Percentiles rank a stretch among this genome's conserved stretches.
Conservation (phyloP, 768 basidiomycete genomes). For the Grammothele lineata region DNA sequence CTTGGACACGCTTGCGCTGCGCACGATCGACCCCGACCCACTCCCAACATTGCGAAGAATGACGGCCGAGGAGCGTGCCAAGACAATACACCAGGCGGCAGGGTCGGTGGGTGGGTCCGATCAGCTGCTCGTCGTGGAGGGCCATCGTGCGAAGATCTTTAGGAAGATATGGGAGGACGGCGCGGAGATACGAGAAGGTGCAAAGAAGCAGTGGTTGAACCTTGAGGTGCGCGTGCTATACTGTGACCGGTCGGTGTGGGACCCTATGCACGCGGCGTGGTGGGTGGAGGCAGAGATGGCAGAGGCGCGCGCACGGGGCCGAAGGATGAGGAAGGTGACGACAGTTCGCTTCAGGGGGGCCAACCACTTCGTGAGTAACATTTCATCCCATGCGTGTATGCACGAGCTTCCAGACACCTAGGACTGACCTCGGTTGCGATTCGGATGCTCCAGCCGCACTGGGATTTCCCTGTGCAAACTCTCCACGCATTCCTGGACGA, state of each 20-base stretch:
- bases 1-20: too few species aligned
- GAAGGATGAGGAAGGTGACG: not conserved
- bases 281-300: not conserved
- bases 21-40: constrained; percentile 6
- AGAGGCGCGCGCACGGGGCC: not conserved
- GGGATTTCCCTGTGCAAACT: too few species aligned
- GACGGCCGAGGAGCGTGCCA: constrained; percentile 5
- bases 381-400: too few species aligned
- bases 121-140: not conserved
- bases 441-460: too few species aligned
- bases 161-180: constrained; percentile 11
- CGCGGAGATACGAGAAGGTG: not conserved
- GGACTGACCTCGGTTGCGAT: too few species aligned
- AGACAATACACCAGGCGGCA: too few species aligned
- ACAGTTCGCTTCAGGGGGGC: constrained; percentile 1
- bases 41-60: constrained; percentile 3
- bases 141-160: constrained; percentile 1
- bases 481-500: too few species aligned
- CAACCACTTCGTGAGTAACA: constrained; percentile 21
- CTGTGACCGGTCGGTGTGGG: not conserved
- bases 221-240: not conserved
- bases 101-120: too few species aligned
- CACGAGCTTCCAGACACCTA: too few species aligned
- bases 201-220: not conserved
- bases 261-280: not conserved